phyloP scores from a whole-genome alignment of 2,329 filamentous ascomycete species.

The Aspergillus aculeatinus region DNA sequence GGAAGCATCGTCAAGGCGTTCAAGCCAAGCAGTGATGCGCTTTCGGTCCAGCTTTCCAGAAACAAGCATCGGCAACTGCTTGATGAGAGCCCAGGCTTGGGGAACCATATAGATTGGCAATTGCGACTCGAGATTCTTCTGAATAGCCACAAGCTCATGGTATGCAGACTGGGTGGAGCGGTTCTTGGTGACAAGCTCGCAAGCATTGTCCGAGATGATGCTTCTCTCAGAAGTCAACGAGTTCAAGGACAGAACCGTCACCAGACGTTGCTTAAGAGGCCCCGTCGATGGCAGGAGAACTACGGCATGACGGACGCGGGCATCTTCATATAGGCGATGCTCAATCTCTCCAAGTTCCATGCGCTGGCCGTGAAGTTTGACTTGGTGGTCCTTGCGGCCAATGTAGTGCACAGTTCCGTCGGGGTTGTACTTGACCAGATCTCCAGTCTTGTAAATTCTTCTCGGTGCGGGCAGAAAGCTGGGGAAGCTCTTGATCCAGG shows the following conservation, averaged over 20 bases:
- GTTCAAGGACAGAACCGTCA: conserved; percentile 44
- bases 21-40: conserved; percentile 46
- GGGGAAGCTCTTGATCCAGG: conserved; percentile 22
- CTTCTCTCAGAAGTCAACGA: conserved; percentile 23
- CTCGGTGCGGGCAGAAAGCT: conserved; percentile 9
- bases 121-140: conserved; percentile 42
- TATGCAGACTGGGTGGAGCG: conserved; percentile 25
- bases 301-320: conserved; percentile 40
- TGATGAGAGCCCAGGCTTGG: conserved; percentile 40
- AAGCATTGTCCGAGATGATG: conserved; percentile 29
- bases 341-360: conserved; percentile 59
- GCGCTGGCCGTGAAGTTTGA: conserved; percentile 65
- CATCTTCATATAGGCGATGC: conserved; percentile 34
- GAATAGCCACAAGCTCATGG: conserved; percentile 32
- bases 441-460: conserved; percentile 31
- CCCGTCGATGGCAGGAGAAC: conserved; percentile 47
- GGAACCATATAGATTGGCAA: conserved; percentile 50
- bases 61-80: conserved; percentile 42
- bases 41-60: conserved; percentile 41
- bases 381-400: conserved; percentile 63
- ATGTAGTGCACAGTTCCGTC: conserved; percentile 24
- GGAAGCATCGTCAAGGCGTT: conserved; percentile 38
- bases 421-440: conserved; percentile 23
- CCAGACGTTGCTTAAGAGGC: conserved; percentile 45
- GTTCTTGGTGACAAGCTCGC: conserved; percentile 33